phyloP scores from a whole-genome alignment of 2,329 filamentous ascomycete genomes.

The Fusarium clavum region DNA sequence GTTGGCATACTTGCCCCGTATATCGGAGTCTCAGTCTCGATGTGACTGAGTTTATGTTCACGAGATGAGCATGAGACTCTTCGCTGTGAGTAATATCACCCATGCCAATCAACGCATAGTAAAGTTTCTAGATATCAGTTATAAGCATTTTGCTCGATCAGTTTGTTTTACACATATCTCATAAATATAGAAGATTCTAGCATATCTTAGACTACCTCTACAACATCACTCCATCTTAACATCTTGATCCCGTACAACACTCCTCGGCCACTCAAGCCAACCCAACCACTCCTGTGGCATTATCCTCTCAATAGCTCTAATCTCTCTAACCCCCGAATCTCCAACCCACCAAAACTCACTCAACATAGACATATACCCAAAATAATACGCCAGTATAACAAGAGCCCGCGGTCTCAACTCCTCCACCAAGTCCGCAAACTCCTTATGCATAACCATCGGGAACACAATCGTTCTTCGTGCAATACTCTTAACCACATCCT shows the following conservation, averaged over 20 bases:
- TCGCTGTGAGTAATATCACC: too few species aligned
- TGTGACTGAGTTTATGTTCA: not conserved
- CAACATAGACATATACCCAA: conserved; percentile 4
- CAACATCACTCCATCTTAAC: not conserved
- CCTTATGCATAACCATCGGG: conserved; percentile 2
- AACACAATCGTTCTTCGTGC: conserved; percentile 2
- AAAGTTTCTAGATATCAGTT: too few species aligned
- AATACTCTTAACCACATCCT: not conserved
- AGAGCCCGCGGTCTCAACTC: conserved; percentile 8
- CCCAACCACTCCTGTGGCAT: conserved; percentile 5
- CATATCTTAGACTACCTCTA: not conserved
- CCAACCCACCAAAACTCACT: conserved; percentile 8
- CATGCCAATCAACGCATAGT: too few species aligned
- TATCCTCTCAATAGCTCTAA: not conserved
- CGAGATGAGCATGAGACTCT: not conserved
- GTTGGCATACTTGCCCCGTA: not conserved
- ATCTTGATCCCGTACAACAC: not conserved
- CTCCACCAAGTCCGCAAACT: conserved; percentile 2
- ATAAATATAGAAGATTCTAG: not conserved
- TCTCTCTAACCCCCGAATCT: not conserved
- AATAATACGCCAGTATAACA: conserved; percentile 9
- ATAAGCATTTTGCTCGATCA: not conserved
- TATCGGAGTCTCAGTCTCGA: not conserved
- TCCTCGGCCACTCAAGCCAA: conserved; percentile 8
- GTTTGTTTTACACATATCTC: not conserved